Evolutionary conservation across 1,284 basidiomycete genomes (phyloP).

Genomic region (Takashimella tepidaria): DNA sequence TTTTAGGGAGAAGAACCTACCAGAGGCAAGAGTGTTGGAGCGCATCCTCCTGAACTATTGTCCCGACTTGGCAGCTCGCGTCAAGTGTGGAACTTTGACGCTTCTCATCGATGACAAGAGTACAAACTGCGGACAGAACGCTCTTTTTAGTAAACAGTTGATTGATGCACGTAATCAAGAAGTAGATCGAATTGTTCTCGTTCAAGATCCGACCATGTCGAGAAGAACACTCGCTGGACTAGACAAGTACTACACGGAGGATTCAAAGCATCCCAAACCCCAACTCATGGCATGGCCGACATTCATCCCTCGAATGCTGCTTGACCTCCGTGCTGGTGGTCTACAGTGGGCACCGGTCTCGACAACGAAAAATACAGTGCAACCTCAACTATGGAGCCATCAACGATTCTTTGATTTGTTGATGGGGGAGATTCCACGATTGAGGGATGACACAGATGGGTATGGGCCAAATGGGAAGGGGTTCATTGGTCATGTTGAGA

Average conservation of each 20-base stretch:
- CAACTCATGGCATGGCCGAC: not conserved
- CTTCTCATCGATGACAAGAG: not conserved
- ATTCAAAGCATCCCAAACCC: no score
- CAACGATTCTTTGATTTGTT: not conserved
- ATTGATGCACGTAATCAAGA: not conserved
- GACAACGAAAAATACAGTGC: not conserved
- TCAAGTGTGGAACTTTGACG: not conserved
- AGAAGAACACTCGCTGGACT: not conserved
- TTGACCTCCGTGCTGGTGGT: not conserved
- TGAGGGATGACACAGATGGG: constrained; percentile 7
- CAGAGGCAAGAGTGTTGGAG: not conserved
- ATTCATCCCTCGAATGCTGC: not conserved
- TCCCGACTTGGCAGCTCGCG: not conserved
- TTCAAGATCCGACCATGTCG: not conserved
- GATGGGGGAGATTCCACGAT: constrained; percentile 9
- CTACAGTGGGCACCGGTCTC: not conserved
- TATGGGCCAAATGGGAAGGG: constrained; percentile 12
- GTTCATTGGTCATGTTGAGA: constrained; percentile 11
- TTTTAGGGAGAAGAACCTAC: not conserved
- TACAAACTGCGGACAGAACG: not conserved
- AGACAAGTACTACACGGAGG: not conserved
- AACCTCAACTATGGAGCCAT: not conserved
- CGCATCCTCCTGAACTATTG: not conserved
- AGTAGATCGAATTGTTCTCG: not conserved
- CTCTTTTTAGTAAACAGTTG: not conserved